Evolutionary conservation across 2,329 filamentous ascomycete species (phyloP), one percentile per base, ranked within the genome.

Genomic region (Fusarium aywerte): DNA sequence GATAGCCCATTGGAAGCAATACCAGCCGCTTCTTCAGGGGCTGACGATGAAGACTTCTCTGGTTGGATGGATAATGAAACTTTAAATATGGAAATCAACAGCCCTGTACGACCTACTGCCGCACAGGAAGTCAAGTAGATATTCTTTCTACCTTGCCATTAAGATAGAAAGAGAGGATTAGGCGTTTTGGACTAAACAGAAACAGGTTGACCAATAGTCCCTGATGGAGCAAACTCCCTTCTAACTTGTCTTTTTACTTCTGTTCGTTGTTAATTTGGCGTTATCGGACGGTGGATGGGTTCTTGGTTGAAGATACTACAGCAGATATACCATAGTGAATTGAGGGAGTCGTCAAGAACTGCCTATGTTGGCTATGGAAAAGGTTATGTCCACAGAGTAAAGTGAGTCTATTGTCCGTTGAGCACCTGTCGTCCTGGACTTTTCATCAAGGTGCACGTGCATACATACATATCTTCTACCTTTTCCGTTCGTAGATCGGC

Each of bases 51-150:
- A 2, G 76, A 77, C 45, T 79, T 75, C 51, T 78, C 77, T 16
- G 76, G 75, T 15, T 79, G 77, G 77, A 72, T 79, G 66, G 76
- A 77, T 49, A 73, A 78, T 21, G 74, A 74, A 39, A 47, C 70
- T 16, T 58, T 72, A 36, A 73, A 74, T n/a, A 59, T 70, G 45
- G 72, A 71, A 36, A 64, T 63, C 13, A 66, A 62, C 20, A 69
- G 70, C 23, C 60, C 70, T 33, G 38, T 65, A 16, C 57, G 50
- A 12, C 51, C 48, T 18, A 33, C 60, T 16, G 54, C 62, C 18
- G 55, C 61, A 32, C 70, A 74, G 50, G 58, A 72, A 53, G 70
- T 73, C 35, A 72, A 69, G 31, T 74, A 62, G 62, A 20, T 49
- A 49, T 49, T 27, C 32, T 15, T 49, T 27, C 32, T 15, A 27